Conservation (phyloP, 441 rosid species). For the Erysimum cheiri region DNA sequence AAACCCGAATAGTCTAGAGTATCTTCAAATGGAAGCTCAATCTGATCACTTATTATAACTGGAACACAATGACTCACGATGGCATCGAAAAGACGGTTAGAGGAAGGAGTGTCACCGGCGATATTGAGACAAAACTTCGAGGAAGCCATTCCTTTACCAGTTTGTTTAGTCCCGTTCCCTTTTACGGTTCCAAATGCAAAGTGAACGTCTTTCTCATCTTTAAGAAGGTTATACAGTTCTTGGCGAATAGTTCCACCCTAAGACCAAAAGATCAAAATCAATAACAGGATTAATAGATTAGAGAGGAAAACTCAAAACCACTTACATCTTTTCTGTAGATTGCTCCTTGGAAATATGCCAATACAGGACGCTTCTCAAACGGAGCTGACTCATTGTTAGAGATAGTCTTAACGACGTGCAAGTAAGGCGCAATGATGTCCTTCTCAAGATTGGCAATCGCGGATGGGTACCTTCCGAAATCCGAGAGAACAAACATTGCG, state of each 20-base stretch:
- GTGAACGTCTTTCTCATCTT: conserved; percentile 78
- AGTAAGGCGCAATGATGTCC: conserved; percentile 88
- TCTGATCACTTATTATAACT: conserved; percentile 76
- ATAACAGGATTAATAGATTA: conserved; percentile 17
- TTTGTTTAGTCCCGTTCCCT: conserved; percentile 60
- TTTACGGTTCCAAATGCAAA: conserved; percentile 69
- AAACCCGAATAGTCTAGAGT: conserved; percentile 72
- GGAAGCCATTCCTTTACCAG: conserved; percentile 78
- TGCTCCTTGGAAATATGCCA: conserved; percentile 90
- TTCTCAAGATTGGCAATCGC: conserved; percentile 74
- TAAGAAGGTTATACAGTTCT: conserved; percentile 75
- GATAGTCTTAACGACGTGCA: conserved; percentile 75
- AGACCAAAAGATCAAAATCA: conserved; percentile 1
- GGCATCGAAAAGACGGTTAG: conserved; percentile 84
- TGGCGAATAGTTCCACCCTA: conserved; percentile 80
- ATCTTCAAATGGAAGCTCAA: conserved; percentile 85
- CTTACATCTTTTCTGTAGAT: conserved; percentile 94
- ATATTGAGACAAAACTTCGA: conserved; percentile 81
- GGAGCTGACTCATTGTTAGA: conserved; percentile 56
- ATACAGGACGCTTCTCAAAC: conserved; percentile 70
- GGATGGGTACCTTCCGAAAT: conserved; percentile 85
- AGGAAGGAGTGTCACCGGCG: conserved; percentile 88
- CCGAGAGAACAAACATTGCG: conserved; percentile 90
- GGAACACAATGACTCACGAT: conserved; percentile 82
- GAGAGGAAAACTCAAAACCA: conserved; percentile 22